Base-by-base conservation (phyloP, 2,329 filamentous ascomycete species). In the Albifimbria verrucaria region DNA sequence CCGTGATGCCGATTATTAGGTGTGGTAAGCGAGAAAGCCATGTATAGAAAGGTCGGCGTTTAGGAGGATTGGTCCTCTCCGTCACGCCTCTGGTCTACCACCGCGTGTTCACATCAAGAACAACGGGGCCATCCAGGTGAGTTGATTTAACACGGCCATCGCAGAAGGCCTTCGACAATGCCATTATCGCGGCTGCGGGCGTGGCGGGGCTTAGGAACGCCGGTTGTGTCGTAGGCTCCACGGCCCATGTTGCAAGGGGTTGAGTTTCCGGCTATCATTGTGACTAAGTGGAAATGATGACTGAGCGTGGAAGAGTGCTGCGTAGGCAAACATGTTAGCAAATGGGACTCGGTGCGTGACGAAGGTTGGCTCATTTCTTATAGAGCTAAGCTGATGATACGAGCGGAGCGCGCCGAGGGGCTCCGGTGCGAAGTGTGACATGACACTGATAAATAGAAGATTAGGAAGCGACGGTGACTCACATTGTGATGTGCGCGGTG, bases 221-320 rank as follows among this genome's bases (percentile, higher is more conserved):
- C 76, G 22, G 77, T 79, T 57, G 75, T 78, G 59, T 80, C 77
- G 62, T 80, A 80, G 58, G 76, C 77, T 54, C 77, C 77, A 53
- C 77, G 72, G 56, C 75, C 77, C 74, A 78, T 78, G 65, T 79
- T 76, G 67, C 59, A 65, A 48, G 65, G 63, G 55, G 59, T 65
- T 55, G 66, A 65, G 49, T 65, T 65, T 53, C 23, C 23, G 22
- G 4, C 23, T 9, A 22, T 4, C 43, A 46, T 46, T 46, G 43
- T 46, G 43, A 46, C 22, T 20, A 23, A 15, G 9, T 18, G 12
- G 43, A 15, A 10, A 23, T 46, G 12, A 2, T 23, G 18, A 23
- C 23, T 6, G 22, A 18, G 41, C 41, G 32, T 12, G 32, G 12
- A 39, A 4, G n/a, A 39, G n/a, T 39, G n/a, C 21, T n/a, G 17